phyloP scores from a whole-genome alignment of 2,329 filamentous ascomycete species.

The Dryadomyces quercus-mongolicae region DNA sequence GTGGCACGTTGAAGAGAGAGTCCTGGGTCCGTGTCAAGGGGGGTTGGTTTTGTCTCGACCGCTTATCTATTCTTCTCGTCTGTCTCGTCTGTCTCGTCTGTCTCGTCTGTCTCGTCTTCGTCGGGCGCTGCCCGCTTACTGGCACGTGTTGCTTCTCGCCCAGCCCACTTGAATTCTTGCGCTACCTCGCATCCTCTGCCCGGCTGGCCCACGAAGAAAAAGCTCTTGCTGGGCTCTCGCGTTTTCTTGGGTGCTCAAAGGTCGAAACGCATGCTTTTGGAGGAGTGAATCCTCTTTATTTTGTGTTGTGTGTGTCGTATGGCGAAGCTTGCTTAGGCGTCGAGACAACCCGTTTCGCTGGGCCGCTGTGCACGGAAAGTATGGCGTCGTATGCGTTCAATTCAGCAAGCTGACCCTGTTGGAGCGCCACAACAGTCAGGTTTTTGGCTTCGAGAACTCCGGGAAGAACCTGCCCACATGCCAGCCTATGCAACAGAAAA shows the following conservation, averaged over 20 bases:
- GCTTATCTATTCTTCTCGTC: neutral
- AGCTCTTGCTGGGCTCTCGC: too few relatives aligned
- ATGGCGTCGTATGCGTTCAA: neutral
- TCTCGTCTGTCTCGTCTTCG: neutral
- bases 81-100: too few relatives aligned
- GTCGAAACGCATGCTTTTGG: too few relatives aligned
- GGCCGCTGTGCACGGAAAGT: too few relatives aligned
- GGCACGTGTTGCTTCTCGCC: slow-evolving; percentile 2
- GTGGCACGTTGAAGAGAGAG: too few relatives aligned
- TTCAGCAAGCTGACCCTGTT: neutral
- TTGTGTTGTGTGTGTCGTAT: too few relatives aligned
- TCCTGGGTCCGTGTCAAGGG: too few relatives aligned
- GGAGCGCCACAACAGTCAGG: neutral
- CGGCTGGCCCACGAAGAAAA: too few relatives aligned
- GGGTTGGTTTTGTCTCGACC: neutral
- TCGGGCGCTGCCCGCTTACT: neutral
- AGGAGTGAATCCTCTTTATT: too few relatives aligned
- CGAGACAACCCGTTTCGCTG: too few relatives aligned
- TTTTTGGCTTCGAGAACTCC: neutral
- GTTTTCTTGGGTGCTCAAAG: too few relatives aligned
- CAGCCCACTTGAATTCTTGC: neutral
- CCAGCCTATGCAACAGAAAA: neutral
- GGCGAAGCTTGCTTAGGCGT: too few relatives aligned
- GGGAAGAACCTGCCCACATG: neutral
- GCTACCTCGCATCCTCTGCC: slow-evolving; percentile 5